Evolutionary conservation across 1,284 basidiomycete genomes (phyloP).

Genomic region (Abortiporus biennis): DNA sequence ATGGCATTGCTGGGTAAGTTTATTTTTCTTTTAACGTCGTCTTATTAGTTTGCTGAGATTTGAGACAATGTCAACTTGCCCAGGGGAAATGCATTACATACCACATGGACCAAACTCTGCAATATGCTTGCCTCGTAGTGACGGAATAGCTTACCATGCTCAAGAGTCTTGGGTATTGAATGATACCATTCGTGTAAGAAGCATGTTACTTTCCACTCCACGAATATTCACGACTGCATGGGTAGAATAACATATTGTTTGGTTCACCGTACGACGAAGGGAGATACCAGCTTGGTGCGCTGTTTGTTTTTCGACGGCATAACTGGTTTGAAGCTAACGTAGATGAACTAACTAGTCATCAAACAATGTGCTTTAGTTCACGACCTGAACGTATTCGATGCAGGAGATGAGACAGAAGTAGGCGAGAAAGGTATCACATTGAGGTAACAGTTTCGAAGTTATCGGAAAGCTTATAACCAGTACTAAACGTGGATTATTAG

Average conservation of each 20-base stretch:
- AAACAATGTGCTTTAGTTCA: slow-evolving; percentile 56
- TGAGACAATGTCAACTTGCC: slow-evolving; percentile 38
- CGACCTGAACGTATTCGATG: slow-evolving; percentile 61
- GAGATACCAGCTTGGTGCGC: slow-evolving; percentile 34
- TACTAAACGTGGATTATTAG: slow-evolving; percentile 31
- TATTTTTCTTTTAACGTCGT: slow-evolving; percentile 10
- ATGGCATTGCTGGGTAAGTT: slow-evolving; percentile 46
- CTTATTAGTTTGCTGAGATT: slow-evolving; percentile 51
- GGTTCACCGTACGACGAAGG: slow-evolving; percentile 35
- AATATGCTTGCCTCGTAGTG: slow-evolving; percentile 54
- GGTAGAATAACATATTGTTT: slow-evolving; percentile 38
- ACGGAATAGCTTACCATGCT: slow-evolving; percentile 61
- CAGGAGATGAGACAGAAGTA: slow-evolving; percentile 68
- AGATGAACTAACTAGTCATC: slow-evolving; percentile 38
- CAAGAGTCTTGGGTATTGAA: slow-evolving; percentile 69
- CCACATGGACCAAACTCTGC: slow-evolving; percentile 42
- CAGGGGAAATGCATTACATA: slow-evolving; percentile 50
- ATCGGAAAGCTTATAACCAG: background rate
- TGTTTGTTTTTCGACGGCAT: too few species aligned
- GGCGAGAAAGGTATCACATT: slow-evolving; percentile 59
- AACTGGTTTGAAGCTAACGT: slow-evolving; percentile 18
- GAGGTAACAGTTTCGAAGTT: slow-evolving; percentile 24
- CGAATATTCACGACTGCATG: background rate
- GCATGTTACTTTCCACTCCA: background rate
- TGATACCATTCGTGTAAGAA: slow-evolving; percentile 29